Percentiles rank a stretch among this genome's conserved stretches.
phyloP scores from a whole-genome alignment of 1,284 basidiomycete genomes.

The Marasmius tenuissimus region DNA sequence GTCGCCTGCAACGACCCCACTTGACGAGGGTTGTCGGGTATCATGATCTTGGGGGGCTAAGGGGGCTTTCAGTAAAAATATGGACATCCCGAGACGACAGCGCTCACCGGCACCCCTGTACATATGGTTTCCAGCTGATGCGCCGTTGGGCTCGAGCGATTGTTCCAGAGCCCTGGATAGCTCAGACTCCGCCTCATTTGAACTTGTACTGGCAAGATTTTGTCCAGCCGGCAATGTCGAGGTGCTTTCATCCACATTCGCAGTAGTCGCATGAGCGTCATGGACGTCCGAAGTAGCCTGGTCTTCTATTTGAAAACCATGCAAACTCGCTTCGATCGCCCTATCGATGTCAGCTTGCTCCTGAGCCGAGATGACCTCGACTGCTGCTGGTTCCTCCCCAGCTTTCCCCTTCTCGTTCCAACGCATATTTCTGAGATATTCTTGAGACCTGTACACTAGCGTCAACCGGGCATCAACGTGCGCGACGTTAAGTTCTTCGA shows the following conservation, averaged over 20 bases:
- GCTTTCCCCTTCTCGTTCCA: constrained; percentile 4
- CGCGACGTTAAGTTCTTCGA: constrained; percentile 32
- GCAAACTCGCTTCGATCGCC: constrained; percentile 13
- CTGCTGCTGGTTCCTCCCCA: background rate
- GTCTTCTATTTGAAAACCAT: constrained; percentile 6
- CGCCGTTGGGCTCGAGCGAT: constrained; percentile 20
- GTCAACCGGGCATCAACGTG: constrained; percentile 42
- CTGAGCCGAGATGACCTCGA: constrained; percentile 10
- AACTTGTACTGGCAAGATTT: constrained; percentile 8
- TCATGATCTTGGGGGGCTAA: no score
- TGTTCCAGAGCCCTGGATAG: constrained; percentile 39
- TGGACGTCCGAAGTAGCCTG: background rate
- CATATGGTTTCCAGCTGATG: background rate
- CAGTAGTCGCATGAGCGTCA: no score
- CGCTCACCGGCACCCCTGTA: background rate
- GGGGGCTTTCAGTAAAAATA: no score
- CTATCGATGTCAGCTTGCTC: constrained; percentile 18
- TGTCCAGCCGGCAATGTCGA: no score
- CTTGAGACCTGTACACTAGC: constrained; percentile 46
- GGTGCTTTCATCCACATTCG: no score
- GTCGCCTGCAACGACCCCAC: no score
- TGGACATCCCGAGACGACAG: background rate
- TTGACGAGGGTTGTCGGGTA: no score
- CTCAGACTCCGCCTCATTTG: constrained; percentile 30
- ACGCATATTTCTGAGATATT: background rate